These are phyloP conservation scores for Ziziphus jujuba DNA, from an alignment of 306 rosid species.

Conservation along the genomic window DNA sequence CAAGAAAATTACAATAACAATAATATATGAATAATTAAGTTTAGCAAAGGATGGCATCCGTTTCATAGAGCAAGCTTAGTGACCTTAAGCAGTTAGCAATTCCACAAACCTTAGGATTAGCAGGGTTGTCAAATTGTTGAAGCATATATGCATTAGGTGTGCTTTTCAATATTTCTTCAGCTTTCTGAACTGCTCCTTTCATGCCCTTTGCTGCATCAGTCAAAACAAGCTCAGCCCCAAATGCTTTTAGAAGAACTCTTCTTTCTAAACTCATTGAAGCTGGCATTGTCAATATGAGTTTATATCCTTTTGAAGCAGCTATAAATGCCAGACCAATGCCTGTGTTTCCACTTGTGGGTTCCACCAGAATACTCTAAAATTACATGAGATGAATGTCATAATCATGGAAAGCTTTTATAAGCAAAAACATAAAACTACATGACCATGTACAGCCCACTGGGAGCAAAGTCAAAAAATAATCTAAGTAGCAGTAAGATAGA, in stretches of 20 bases:
- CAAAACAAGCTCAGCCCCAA: constrained; percentile 95
- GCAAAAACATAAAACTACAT: constrained; percentile 20
- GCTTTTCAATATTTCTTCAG: constrained; percentile 83
- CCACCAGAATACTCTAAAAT: constrained; percentile 84
- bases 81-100: constrained; percentile 5
- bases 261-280: constrained; percentile 99
- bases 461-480: constrained; percentile 12
- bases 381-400: constrained; percentile 25
- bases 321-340: constrained; percentile 98
- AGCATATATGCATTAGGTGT: constrained; percentile 89
- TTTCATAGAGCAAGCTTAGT: background rate
- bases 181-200: constrained; percentile 98
- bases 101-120: constrained; percentile 89
- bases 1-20: background rate
- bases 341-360: constrained; percentile 97
- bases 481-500: background rate
- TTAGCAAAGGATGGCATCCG: background rate
- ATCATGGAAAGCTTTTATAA: constrained; percentile 9
- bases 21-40: too few relatives aligned
- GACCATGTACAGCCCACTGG: constrained; percentile 11
- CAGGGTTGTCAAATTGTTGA: constrained; percentile 97
- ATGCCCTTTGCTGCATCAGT: constrained; percentile 90
- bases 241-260: constrained; percentile 91
- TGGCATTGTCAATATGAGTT: constrained; percentile 93
- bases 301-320: constrained; percentile 96